These are phyloP conservation scores for Chamaecrista fasciculata DNA, from an alignment of 306 rosid species.

Conservation along the genomic window DNA sequence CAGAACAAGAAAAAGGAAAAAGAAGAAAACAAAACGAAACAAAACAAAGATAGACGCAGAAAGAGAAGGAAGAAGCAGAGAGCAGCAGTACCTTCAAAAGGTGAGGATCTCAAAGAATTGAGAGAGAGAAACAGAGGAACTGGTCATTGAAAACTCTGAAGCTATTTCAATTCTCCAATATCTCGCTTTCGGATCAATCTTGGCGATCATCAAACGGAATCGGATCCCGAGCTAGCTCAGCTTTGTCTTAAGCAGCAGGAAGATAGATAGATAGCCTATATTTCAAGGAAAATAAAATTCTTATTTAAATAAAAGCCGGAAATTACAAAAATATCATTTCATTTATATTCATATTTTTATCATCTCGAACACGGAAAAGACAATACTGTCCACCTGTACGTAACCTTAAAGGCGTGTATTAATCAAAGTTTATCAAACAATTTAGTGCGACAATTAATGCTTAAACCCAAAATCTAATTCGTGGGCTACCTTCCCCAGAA, in stretches of 20 bases:
- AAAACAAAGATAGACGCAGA: background rate
- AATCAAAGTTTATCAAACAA: background rate
- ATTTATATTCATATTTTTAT: background rate
- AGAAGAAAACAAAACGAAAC: too few species aligned
- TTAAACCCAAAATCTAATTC: conserved; percentile 13
- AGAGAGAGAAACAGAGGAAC: conserved; percentile 1
- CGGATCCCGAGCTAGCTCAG: conserved; percentile 35
- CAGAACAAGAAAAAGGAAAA: background rate
- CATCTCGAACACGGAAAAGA: conserved; percentile 22
- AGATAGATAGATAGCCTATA: conserved; percentile 5
- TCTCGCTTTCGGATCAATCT: conserved; percentile 32
- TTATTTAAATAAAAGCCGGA: background rate
- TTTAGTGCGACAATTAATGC: conserved; percentile 25
- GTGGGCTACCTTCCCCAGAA: background rate
- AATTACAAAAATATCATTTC: background rate
- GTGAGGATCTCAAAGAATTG: conserved; percentile 17
- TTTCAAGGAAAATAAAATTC: conserved; percentile 22
- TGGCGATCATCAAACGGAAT: conserved; percentile 29
- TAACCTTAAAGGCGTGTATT: background rate
- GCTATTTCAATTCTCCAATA: conserved; percentile 13
- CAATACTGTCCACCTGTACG: conserved; percentile 24
- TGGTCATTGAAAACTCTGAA: background rate
- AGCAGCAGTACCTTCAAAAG: conserved; percentile 33
- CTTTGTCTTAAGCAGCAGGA: conserved; percentile 19
- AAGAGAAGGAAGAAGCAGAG: conserved; percentile 17